Base-by-base conservation (phyloP, 495 filamentous ascomycete genomes). In the Penicillium manginii region DNA sequence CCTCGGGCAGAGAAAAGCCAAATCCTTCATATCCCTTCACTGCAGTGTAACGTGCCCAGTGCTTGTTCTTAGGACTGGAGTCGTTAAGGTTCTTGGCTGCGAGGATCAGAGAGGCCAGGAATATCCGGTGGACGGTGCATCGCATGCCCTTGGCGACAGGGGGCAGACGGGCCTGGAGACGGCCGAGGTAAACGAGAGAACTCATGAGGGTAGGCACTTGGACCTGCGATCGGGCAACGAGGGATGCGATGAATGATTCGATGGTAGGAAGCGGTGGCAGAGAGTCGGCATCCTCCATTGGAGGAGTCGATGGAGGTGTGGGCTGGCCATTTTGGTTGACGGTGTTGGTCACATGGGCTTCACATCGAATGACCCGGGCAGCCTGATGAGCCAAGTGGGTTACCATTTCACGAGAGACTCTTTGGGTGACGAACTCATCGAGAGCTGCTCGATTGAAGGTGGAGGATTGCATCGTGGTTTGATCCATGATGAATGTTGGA, bases 41-140 rank as follows among this genome's bases (percentile, higher is more conserved):
- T 40, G 77, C 74, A 51, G 89, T 93, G 81, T 98, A 98, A 57
- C 83, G 86, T 26, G 94, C 92, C 94, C 94, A 98, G 81, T 98
- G 94, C 86, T 97, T 98, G 84, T 98, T 98, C 88, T 98, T 98
- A 51, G 96, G 94, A 23, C 92, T 96, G 49, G 93, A 96, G 78
- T 91, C 88, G 65, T 91, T 91, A 47, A 91, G 72, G 67, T 91
- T 90, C 81, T 91, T 91, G 9, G 88, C 88, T 9, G 88, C 86
- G 29, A 91, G 83, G 59, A 91, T 91, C 56, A 91, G 82, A 10
- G 87, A 84, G n/a, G 88, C 88, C 19, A 91, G 84, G 75, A 91
- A 91, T 74, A 91, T 91, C 33, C 88, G 86, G 72, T 98, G 94
- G 43, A 94, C 92, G 14, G 94, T 98, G 81, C 94, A 98, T 42